These are phyloP conservation scores for Chionographis japonica DNA, from an alignment of 106 monocot species.

Conservation along the genomic window DNA sequence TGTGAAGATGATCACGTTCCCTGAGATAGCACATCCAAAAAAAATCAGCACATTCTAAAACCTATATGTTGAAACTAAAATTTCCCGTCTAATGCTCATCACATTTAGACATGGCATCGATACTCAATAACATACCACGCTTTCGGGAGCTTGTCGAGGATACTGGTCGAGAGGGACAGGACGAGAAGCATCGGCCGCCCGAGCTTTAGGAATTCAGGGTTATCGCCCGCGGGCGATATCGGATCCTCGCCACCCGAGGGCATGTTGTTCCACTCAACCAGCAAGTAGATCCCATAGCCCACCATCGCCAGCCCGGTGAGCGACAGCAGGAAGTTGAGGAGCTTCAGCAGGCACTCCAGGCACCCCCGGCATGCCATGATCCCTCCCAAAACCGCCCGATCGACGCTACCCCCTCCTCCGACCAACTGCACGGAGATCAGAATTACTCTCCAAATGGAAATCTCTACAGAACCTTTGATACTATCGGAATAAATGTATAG, in stretches of 20 bases:
- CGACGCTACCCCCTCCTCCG: too few relatives aligned
- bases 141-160: constrained; percentile 66
- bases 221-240: constrained; percentile 4
- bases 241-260: constrained; percentile 22
- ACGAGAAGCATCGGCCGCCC: constrained; percentile 65
- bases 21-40: too few relatives aligned
- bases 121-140: constrained; percentile 48
- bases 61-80: too few relatives aligned
- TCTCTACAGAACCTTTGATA: too few relatives aligned
- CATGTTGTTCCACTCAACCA: constrained; percentile 54
- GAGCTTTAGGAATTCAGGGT: constrained; percentile 34
- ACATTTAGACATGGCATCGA: too few relatives aligned
- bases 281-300: constrained; percentile 70
- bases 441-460: too few relatives aligned
- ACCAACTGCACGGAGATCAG: too few relatives aligned
- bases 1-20: too few relatives aligned
- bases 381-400: neutral
- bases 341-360: constrained; percentile 72
- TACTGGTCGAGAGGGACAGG: constrained; percentile 37
- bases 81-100: too few relatives aligned
- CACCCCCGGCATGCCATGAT: constrained; percentile 70
- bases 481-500: too few relatives aligned
- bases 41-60: too few relatives aligned
- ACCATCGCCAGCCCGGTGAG: constrained; percentile 69
- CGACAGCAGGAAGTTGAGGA: constrained; percentile 68